Conservation (phyloP, 176 grass and related monocot genomes). For the Leersia perrieri region DNA sequence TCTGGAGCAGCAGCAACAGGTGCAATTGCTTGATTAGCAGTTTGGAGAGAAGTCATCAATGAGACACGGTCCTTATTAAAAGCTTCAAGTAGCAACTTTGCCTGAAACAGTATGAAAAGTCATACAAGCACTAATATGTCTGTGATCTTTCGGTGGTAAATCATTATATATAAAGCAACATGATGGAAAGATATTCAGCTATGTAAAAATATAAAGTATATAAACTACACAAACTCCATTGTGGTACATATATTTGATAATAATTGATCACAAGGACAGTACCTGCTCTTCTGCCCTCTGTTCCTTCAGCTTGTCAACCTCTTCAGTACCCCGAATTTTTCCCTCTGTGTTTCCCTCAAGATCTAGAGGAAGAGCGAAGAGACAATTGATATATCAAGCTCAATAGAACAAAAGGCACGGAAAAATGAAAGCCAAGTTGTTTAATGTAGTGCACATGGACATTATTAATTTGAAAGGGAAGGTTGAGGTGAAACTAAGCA, state of each 20-base stretch:
- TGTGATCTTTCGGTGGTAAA: neutral
- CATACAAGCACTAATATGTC: neutral
- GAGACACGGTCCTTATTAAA: slow-evolving; percentile 88
- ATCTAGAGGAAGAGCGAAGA: slow-evolving; percentile 42
- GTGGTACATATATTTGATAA: neutral
- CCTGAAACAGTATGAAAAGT: slow-evolving; percentile 39
- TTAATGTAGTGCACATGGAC: neutral
- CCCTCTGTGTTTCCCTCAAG: slow-evolving; percentile 81
- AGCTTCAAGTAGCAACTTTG: slow-evolving; percentile 70
- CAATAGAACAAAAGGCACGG: neutral
- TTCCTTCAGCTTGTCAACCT: slow-evolving; percentile 78
- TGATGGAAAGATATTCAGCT: slow-evolving; percentile 9
- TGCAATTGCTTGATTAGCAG: slow-evolving; percentile 42
- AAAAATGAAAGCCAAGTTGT: neutral
- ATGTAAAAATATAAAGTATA: slow-evolving; percentile 3
- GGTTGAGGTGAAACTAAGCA: neutral
- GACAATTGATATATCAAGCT: neutral
- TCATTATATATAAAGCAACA: neutral
- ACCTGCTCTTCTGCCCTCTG: slow-evolving; percentile 96
- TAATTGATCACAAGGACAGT: neutral
- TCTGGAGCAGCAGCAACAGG: slow-evolving; percentile 51
- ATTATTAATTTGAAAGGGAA: neutral
- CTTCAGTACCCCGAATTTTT: slow-evolving; percentile 71
- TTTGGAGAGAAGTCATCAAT: slow-evolving; percentile 58
- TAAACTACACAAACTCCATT: neutral